Conservation (phyloP, 345 rosid genomes). For the Balakata baccata region DNA sequence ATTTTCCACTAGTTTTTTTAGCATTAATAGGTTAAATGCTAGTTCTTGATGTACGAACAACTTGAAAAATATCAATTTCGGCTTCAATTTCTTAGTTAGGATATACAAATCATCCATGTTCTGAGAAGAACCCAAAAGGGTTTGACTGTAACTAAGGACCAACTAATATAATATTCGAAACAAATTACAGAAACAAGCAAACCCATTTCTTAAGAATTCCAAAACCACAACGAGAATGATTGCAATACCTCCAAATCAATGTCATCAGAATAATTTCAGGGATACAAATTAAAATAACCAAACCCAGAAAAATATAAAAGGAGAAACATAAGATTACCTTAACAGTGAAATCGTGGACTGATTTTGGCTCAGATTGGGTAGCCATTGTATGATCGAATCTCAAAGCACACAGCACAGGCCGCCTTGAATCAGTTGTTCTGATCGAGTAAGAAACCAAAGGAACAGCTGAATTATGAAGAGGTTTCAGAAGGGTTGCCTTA, state of each 20-base stretch:
- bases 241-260: background rate
- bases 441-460: constrained; percentile 25
- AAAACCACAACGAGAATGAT: background rate
- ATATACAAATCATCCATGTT: background rate
- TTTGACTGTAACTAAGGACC: background rate
- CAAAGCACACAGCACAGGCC: constrained; percentile 20
- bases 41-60: background rate
- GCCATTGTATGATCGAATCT: constrained; percentile 64
- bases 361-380: constrained; percentile 43
- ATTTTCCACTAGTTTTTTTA: background rate
- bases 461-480: constrained; percentile 19
- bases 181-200: background rate
- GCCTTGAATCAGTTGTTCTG: constrained; percentile 23
- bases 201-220: background rate
- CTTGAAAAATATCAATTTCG: background rate
- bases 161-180: background rate
- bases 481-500: constrained; percentile 21
- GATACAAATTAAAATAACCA: background rate
- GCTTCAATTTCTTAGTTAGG: background rate
- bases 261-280: background rate
- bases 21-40: background rate
- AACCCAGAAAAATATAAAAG: background rate
- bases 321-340: constrained; percentile 42
- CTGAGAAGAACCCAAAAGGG: background rate
- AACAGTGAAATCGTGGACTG: constrained; percentile 75